These are phyloP conservation scores for Phytophthora kernoviae DNA, from an alignment of 352 stramenopile species.

Conservation along the genomic window DNA sequence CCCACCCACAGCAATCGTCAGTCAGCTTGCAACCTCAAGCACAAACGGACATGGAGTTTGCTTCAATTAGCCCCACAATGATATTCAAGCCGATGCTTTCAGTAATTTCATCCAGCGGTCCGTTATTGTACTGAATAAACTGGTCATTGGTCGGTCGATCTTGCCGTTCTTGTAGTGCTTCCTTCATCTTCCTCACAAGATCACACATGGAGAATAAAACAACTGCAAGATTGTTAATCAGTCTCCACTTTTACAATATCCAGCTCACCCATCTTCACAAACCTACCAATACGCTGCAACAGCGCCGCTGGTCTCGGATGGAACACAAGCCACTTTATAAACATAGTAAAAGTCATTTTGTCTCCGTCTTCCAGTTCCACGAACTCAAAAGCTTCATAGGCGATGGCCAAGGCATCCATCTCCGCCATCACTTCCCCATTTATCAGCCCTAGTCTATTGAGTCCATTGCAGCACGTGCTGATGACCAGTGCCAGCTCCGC, in stretches of 20 bases:
- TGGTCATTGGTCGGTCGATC: slow-evolving; percentile 11
- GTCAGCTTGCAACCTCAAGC: neutral
- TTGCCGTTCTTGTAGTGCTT: slow-evolving; percentile 25
- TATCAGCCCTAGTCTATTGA: slow-evolving; percentile 44
- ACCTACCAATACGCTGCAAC: slow-evolving; percentile 56
- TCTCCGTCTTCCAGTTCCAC: slow-evolving; percentile 58
- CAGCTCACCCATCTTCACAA: neutral
- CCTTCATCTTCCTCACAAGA: slow-evolving; percentile 37
- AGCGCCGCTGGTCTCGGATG: slow-evolving; percentile 61
- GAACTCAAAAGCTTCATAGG: slow-evolving; percentile 73
- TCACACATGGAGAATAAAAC: slow-evolving; percentile 50
- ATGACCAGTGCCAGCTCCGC: slow-evolving; percentile 72
- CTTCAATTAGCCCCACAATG: slow-evolving; percentile 47
- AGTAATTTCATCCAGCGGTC: slow-evolving; percentile 2
- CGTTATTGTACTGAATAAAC: slow-evolving; percentile 39
- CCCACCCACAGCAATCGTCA: neutral
- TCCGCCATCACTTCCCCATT: slow-evolving; percentile 21
- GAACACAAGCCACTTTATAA: slow-evolving; percentile 71
- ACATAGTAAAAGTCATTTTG: slow-evolving; percentile 74
- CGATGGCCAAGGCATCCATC: slow-evolving; percentile 57
- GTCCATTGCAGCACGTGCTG: slow-evolving; percentile 49
- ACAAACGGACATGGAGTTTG: too few species aligned
- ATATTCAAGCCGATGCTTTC: slow-evolving; percentile 29
- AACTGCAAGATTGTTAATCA: slow-evolving; percentile 24
- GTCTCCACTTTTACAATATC: neutral